Evolutionary conservation across 2,329 filamentous ascomycete genomes (phyloP), one percentile per base, ranked within the genome.

Genomic region (Xylariaceae sp.): DNA sequence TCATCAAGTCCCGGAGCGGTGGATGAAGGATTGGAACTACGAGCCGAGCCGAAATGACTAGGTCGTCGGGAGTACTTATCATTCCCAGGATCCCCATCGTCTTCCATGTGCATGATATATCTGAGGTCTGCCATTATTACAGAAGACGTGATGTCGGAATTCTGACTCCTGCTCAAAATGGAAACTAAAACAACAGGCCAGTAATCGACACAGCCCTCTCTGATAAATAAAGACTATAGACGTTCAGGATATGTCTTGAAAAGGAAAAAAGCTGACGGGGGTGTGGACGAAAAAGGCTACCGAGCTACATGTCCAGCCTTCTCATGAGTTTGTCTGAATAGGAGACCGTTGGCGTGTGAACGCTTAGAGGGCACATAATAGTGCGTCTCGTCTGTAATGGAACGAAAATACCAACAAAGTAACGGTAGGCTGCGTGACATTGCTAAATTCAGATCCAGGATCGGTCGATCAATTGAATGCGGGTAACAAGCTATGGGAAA

Each of bases 71-170:
- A 72, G 74, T 65, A 63, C 63, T 73, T 80, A 77, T 78, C 80
- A 77, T 75, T 74, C 68, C 71, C 72, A 59, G 75, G 69, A 64
- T 76, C 73, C 66, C 80, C 79, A 66, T 82, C 79, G 67, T 80
- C 59, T 18, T 50, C 78, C 67, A 76, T 74, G 71, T 83, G 81
- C 78, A 84, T 82, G 70, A 84, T 84, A 68, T 80, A 80, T 67
- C 77, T 78, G 65, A 84, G 76, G 69, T 78, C 81, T 65, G 80
- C 76, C 81, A 84, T 65, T 54, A 60, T 58, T 64, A 56, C 56
- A 57, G 55, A 52, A 51, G 58, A 58, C 48, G 8, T 30, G 61
- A 23, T 39, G 52, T 37, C 30, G 52, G 54, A 44, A 34, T 35
- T 50, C 49, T 55, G 59, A 56, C 56, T 59, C 59, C 50, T 53